phyloP scores from a whole-genome alignment of 768 basidiomycete species.

The Crepidotus variabilis region DNA sequence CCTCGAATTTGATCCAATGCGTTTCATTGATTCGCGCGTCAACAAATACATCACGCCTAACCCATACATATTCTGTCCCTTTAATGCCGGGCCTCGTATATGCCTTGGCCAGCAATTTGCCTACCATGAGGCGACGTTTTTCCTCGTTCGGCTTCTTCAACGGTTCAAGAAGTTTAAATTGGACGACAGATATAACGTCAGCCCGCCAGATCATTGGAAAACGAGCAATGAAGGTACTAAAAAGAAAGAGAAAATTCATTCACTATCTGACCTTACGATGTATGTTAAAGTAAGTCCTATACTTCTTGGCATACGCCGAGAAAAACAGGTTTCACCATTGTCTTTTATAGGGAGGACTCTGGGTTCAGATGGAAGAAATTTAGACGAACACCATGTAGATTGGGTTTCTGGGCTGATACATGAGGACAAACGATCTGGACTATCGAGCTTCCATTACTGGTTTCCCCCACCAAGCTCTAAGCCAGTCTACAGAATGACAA shows the following conservation, averaged over 20 bases:
- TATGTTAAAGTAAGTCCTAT: conserved; percentile 25
- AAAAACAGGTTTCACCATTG: neutral
- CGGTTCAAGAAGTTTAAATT: conserved; percentile 39
- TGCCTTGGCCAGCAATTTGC: conserved; percentile 44
- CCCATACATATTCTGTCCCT: conserved; percentile 35
- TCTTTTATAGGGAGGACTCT: conserved; percentile 24
- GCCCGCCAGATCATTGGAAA: conserved; percentile 42
- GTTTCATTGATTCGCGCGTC: conserved; percentile 50
- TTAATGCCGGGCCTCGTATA: conserved; percentile 35
- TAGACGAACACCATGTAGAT: too few species aligned
- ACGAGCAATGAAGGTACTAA: conserved; percentile 26
- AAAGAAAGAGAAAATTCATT: conserved; percentile 33
- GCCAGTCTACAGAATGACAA: neutral
- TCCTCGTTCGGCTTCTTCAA: conserved; percentile 52
- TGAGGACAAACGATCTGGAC: neutral
- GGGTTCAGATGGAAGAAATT: conserved; percentile 25
- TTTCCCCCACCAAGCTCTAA: neutral
- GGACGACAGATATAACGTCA: conserved; percentile 35
- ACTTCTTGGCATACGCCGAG: conserved; percentile 7
- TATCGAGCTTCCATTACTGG: too few species aligned
- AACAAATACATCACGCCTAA: conserved; percentile 43
- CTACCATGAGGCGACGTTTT: conserved; percentile 55
- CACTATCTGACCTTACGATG: conserved; percentile 39
- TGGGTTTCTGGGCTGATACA: neutral
- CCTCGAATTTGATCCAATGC: conserved; percentile 48